A percentile compares a stretch with the other conserved stretches of the same genome.
These are phyloP conservation scores for Arachis monticola DNA, from an alignment of 331 rosid species.

Conservation along the genomic window DNA sequence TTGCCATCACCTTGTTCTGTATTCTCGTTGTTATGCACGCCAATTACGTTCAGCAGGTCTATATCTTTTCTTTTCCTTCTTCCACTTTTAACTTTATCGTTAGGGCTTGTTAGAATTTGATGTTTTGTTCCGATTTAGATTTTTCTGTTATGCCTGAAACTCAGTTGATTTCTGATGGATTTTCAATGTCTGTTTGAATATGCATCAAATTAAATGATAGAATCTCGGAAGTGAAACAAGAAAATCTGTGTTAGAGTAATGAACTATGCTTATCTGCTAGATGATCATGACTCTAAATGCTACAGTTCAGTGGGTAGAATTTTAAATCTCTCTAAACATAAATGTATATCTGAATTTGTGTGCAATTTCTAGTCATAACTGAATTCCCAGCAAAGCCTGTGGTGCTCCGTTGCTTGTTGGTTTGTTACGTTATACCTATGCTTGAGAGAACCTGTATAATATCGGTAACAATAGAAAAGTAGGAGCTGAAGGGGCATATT, in stretches of 20 bases:
- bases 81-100: neutral
- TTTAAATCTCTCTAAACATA: neutral
- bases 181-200: slow-evolving; percentile 16
- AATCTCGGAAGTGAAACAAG: neutral
- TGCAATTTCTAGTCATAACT: neutral
- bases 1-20: slow-evolving; percentile 89
- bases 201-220: neutral
- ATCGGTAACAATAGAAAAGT: too few relatives aligned
- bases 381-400: neutral
- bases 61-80: neutral
- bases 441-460: neutral
- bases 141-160: neutral
- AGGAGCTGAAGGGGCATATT: too few relatives aligned
- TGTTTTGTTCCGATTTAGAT: neutral
- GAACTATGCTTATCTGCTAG: neutral
- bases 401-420: neutral
- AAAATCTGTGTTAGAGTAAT: neutral
- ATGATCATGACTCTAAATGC: neutral
- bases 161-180: neutral
- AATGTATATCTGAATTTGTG: neutral
- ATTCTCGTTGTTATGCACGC: slow-evolving; percentile 98
- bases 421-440: neutral
- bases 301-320: neutral
- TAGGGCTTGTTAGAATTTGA: slow-evolving; percentile 36
- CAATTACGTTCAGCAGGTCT: slow-evolving; percentile 94